Evolutionary conservation across 2,329 filamentous ascomycete genomes (phyloP), one percentile per base, ranked within the genome.

Genomic region (Hypoxylon sp.): DNA sequence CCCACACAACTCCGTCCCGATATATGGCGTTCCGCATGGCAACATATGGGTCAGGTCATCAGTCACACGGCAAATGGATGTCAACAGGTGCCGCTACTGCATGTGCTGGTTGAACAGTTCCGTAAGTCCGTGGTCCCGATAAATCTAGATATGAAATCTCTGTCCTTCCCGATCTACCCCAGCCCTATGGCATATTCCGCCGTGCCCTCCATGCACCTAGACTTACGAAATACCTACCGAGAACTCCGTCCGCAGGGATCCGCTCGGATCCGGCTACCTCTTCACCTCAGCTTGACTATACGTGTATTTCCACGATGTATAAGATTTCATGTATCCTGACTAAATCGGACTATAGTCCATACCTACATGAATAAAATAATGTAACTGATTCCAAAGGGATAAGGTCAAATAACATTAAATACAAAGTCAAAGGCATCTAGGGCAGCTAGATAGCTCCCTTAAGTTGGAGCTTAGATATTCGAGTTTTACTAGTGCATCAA

Each of bases 71-170:
- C 19, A 11, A 11, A 35, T 59, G 11, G 29, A 57, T 24, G 39
- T 10, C 59, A 39, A 59, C 47, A 33, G 47, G 22, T 51, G 10
- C 33, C 57, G 66, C 22, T 13, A 14, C 19, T 48, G 55, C 39
- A 52, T 56, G 52, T 42, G 24, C 31, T 37, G 17, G 35, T 50
- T 13, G 19, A 52, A 6, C 19, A 53, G 4, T 37, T 39, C 54
- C 17, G 61, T 47, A 29, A 22, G 22, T 33, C 61, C 61, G 37
- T 47, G 46, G 19, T 39, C 47, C 54, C 47, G 26, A 39, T 31
- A n/a, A 39, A 37, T 17, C 6, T 48, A 44, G 2, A 59, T 46
- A 42, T 62, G 67, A 73, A 66, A 67, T 55, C 55, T 67, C 71
- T 54, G 31, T 48, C 53, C 35, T 52, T 54, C 46, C 61, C 57